Base-by-base conservation (phyloP, 495 filamentous ascomycete species). In the Parmelia sp. region DNA sequence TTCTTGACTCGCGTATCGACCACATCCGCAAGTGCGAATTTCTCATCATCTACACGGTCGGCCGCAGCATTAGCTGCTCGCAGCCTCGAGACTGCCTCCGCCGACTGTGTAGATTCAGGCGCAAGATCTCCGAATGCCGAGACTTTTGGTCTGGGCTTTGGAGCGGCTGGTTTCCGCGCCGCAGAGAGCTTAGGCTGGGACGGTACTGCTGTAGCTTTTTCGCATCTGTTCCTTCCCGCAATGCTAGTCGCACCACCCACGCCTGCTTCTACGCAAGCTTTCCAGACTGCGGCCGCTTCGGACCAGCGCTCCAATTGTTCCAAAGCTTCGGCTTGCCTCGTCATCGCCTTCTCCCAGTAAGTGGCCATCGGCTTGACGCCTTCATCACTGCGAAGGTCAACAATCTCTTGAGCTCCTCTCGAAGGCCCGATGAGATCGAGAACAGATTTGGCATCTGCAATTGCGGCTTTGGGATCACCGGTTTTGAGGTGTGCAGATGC, bases 291-390 rank as follows among this genome's bases (percentile, higher is more conserved):
- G 0, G 83, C 86, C 5, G 94, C 95, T 36, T 97, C 92, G 3
- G 74, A 71, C 93, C 94, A 98, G 71, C 88, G 89, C 77, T 98
- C 94, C 71, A 98, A 86, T 69, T 97, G 90, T 76, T 98, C 94
- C 36, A 97, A 80, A 3, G 90, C 93, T 74, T 97, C 95, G 19
- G 95, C 94, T 78, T 97, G 97, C 62, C 95, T 88, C 74, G 87
- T 92, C 49, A 96, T 79, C 0, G 92, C 92, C 74, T 97, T 97
- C 57, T 89, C 90, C 74, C 86, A 97, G 71, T 96, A 90, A 45
- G 93, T 90, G 55, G 82, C 87, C 92, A 98, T 97, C 51, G 90
- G 87, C 65, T 96, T 95, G 35, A 82, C 80, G 23, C 87, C 81
- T 64, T 87, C 84, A 23, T 75, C 78, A 49, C 78, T 82, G 23